Evolutionary conservation across 805 yeast species (phyloP), one percentile per base, ranked within the genome.

Genomic region (Wickerhamomyces ciferrii): DNA sequence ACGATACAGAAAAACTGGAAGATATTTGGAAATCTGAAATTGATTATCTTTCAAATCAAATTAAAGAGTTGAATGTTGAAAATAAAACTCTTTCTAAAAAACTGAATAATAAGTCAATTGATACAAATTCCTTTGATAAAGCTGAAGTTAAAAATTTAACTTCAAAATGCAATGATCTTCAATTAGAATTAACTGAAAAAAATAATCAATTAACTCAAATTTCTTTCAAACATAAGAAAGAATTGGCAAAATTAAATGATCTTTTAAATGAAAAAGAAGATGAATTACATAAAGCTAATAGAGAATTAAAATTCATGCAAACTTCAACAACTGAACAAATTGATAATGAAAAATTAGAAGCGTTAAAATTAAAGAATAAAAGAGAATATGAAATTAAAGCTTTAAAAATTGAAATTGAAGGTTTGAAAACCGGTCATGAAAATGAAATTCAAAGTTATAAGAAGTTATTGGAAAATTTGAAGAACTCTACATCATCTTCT

Each of bases 131-230:
- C 5, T 63, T 62, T 39, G 68, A 70, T 14, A 65, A 67, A 21
- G 51, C 61, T n/a, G 75, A 71, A 46, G 60, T 74, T 44, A 66
- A 66, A 36, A 60, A 67, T n/a, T 57, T 72, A 4, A 56, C 71
- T 0, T 45, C 67, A 5, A 60, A 63, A 42, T 67, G 68, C 44
- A 66, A 68, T 48, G 65, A 60, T 8, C 47, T 65, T 4, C 65
- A 65, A 43, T 42, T 56, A 13, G 57, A 61, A 51, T 25, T 63
- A 25, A 25, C 51, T 36, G 53, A 61, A 43, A 48, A 62, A 51
- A 53, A 53, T 17, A 31, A 40, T 41, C 40, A 47, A 19, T 42
- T 44, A 48, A 59, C 49, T 48, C 55, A 55, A 38, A 48, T 55
- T 34, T 42, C 44, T 9, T 48, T 50, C 36, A 58, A 46, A 19